Evolutionary conservation across 1,139 yeast genomes (phyloP).

Genomic region (Debaryomycetaceae sp.): DNA sequence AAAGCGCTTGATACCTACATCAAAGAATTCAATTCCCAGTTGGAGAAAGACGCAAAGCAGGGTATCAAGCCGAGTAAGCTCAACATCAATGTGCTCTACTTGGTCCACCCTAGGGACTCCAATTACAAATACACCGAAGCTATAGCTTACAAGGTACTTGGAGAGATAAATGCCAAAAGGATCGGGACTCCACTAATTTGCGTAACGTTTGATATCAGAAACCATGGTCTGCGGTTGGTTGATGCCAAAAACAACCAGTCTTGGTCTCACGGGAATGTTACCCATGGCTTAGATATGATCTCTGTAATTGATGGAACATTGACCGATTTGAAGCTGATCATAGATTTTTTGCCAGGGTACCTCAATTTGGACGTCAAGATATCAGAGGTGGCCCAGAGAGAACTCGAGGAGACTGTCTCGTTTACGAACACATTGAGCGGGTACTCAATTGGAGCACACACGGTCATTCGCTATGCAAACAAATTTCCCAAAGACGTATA

Average conservation of each 20-base stretch:
- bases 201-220: conserved; percentile 55
- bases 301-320: conserved; percentile 50
- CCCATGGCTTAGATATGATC: conserved; percentile 54
- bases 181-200: conserved; percentile 35
- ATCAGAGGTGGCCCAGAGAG: conserved; percentile 16
- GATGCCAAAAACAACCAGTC: conserved; percentile 31
- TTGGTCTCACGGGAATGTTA: conserved; percentile 47
- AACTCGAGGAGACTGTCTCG: conserved; percentile 16
- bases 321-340: conserved; percentile 44
- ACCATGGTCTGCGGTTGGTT: conserved; percentile 54
- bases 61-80: conserved; percentile 5
- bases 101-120: conserved; percentile 37
- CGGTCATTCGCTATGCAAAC: conserved; percentile 45
- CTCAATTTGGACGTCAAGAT: conserved; percentile 33
- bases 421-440: conserved; percentile 46
- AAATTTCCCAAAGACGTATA: conserved; percentile 36
- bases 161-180: conserved; percentile 18
- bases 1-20: conserved; percentile 24
- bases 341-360: conserved; percentile 47
- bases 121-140: conserved; percentile 27
- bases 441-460: conserved; percentile 61
- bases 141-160: conserved; percentile 26
- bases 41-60: conserved; percentile 1
- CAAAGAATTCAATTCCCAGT: conserved; percentile 11
- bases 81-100: conserved; percentile 36